Evolutionary conservation across 352 stramenopile genomes (phyloP), one percentile per base, ranked within the genome.

Genomic region (Globisporangium mamillatum): DNA sequence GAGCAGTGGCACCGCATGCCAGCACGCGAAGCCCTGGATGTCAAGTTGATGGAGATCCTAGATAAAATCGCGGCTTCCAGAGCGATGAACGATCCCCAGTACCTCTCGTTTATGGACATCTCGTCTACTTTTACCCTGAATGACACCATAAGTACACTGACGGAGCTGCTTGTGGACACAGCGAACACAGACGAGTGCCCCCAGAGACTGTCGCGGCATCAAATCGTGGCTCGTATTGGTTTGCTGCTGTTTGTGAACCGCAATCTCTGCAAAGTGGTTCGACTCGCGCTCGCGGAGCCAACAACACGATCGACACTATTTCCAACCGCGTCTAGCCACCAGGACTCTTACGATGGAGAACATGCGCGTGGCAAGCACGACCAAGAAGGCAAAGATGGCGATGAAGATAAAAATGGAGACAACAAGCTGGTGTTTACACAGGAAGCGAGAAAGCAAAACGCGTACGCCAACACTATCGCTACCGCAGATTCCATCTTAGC

Each of bases 161-260:
- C 53, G 10, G 32, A n/a, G 2, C 34, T 27, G 3, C 32, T 54
- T 1, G 38, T 10, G 25, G 7, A 70, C 1, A 6, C 29, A 48
- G 27, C 38, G 12, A 16, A 48, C 38, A 48, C 20, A 16, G 38
- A 48, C 18, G 14, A 20, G 38, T 1, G 34, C 34, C 2, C 34
- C 34, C 34, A 41, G 10, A 48, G 38, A 24, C 38, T 69, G 18
- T 34, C 29, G 14, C 12, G 9, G 18, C 9, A 32, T 38, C 57
- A 62, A 0, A 69, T 73, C n/a, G 29, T 87, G 0, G 66, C 70
- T 54, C 74, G 80, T 0, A 73, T 87, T 16, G 65, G 71, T 16
- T 29, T 82, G 27, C 64, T 91, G 10, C 53, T 89, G 32, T 63
- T 78, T 20, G 48, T 87, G 10, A 91, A 91, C 38, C 73, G 75